Evolutionary conservation across 2,329 filamentous ascomycete species (phyloP).

Genomic region (Aureobasidium sp.): DNA sequence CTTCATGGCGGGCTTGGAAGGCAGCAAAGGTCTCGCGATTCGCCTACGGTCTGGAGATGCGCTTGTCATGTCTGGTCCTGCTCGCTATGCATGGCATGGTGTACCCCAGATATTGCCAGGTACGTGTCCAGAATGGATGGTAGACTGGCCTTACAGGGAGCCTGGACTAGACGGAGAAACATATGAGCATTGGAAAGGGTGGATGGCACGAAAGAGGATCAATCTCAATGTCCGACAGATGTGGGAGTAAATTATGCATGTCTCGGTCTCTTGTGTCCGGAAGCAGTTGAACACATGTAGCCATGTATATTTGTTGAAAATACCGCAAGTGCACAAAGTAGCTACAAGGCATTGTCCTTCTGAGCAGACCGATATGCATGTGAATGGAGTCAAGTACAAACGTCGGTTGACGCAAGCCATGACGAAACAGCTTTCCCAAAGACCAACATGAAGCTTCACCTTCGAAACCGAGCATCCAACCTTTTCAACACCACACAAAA

Average conservation of each 20-base stretch:
- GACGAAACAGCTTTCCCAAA: neutral
- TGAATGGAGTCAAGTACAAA: neutral
- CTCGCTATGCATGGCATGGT: constrained; percentile 89
- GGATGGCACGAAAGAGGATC: constrained; percentile 81
- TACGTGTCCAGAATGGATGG: constrained; percentile 69
- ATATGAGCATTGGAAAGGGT: constrained; percentile 66
- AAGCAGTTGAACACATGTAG: too few species aligned
- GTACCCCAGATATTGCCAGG: constrained; percentile 75
- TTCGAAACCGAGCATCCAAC: neutral
- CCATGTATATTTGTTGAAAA: too few species aligned
- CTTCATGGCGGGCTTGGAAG: constrained; percentile 66
- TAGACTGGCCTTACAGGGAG: constrained; percentile 57
- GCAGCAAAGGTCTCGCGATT: constrained; percentile 40
- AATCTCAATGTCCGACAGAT: constrained; percentile 93
- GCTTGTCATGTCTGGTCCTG: constrained; percentile 75
- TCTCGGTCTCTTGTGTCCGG: neutral
- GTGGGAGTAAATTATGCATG: constrained; percentile 37
- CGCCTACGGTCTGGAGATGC: constrained; percentile 76
- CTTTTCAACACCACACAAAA: neutral
- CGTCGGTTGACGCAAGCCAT: neutral
- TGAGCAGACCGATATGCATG: neutral
- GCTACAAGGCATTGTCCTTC: neutral
- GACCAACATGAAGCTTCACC: neutral
- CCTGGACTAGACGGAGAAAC: constrained; percentile 21
- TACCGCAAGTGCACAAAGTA: neutral